Evolutionary conservation across 148 eudicot genomes (phyloP).

Genomic region (Spergularia bocconei): DNA sequence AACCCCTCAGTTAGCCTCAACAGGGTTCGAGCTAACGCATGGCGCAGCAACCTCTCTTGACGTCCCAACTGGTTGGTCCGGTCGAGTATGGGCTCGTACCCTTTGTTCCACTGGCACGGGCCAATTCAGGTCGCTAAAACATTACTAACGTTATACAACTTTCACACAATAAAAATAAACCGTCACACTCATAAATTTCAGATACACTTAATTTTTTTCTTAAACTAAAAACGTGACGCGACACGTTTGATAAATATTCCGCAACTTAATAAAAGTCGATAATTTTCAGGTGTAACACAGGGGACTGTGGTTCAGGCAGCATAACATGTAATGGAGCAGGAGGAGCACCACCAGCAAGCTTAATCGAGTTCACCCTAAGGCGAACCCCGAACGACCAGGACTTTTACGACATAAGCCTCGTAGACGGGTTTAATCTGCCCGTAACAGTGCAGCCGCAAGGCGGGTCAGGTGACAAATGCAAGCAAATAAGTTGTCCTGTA

Average conservation of each 20-base stretch:
- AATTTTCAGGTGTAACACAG: conserved; percentile 33
- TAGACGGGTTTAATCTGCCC: conserved; percentile 37
- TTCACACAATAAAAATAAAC: not conserved
- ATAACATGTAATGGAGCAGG: conserved; percentile 38
- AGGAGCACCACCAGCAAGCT: conserved; percentile 45
- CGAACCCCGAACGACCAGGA: conserved; percentile 28
- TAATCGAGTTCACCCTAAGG: conserved; percentile 40
- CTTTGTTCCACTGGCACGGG: conserved; percentile 29
- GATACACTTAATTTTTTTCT: not conserved
- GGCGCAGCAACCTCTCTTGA: conserved; percentile 29
- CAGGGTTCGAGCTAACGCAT: conserved; percentile 40
- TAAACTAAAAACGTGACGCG: too few species aligned
- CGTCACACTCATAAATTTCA: not conserved
- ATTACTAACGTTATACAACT: not conserved
- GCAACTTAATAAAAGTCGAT: too few species aligned
- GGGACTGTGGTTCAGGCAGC: conserved; percentile 47
- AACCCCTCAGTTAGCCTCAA: conserved; percentile 26
- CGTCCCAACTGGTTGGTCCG: conserved; percentile 47
- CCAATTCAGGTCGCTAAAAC: conserved; percentile 24
- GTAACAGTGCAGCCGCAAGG: conserved; percentile 27
- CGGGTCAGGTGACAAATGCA: conserved; percentile 15
- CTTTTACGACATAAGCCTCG: conserved; percentile 40
- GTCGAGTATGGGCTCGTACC: conserved; percentile 54
- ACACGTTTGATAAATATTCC: too few species aligned
- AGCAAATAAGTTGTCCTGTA: conserved; percentile 18